A percentile compares a stretch with the other conserved stretches of the same genome.
phyloP scores from a whole-genome alignment of 129 eudicot genomes.

The Escallonia herrerae region DNA sequence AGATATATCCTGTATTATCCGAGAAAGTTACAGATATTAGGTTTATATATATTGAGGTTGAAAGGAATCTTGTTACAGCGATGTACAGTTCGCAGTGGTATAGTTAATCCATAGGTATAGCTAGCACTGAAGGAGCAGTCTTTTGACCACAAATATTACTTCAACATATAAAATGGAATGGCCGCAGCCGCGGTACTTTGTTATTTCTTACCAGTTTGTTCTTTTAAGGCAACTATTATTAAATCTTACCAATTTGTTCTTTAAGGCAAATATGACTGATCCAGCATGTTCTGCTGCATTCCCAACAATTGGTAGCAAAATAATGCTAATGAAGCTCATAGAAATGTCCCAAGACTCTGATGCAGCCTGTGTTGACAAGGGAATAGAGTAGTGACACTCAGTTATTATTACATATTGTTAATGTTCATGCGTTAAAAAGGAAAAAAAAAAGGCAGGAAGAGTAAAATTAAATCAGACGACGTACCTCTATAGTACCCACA shows the following conservation, averaged over 20 bases:
- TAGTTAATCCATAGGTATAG: no score
- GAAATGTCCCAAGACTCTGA: conserved; percentile 84
- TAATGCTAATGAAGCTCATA: conserved; percentile 73
- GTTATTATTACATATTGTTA: neutral
- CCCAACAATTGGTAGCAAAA: conserved; percentile 79
- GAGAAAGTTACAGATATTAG: neutral
- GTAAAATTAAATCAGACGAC: neutral
- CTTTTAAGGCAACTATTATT: no score
- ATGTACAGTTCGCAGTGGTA: no score
- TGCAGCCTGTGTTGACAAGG: conserved; percentile 38
- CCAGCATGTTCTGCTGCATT: conserved; percentile 95
- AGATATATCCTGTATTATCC: conserved; percentile 33
- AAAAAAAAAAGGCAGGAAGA: neutral
- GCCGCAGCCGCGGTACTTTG: neutral
- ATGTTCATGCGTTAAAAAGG: neutral
- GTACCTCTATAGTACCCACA: conserved; percentile 89
- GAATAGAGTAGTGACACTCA: neutral
- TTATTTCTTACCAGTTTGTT: no score
- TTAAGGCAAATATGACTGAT: conserved; percentile 78
- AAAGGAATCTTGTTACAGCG: neutral
- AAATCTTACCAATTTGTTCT: conserved; percentile 58
- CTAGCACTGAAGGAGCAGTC: no score
- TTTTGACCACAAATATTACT: neutral
- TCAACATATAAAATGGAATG: no score
- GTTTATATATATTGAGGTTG: no score